Evolutionary conservation across 306 rosid species (phyloP), one percentile per base, ranked within the genome.

Genomic region (Citrullus amarus): DNA sequence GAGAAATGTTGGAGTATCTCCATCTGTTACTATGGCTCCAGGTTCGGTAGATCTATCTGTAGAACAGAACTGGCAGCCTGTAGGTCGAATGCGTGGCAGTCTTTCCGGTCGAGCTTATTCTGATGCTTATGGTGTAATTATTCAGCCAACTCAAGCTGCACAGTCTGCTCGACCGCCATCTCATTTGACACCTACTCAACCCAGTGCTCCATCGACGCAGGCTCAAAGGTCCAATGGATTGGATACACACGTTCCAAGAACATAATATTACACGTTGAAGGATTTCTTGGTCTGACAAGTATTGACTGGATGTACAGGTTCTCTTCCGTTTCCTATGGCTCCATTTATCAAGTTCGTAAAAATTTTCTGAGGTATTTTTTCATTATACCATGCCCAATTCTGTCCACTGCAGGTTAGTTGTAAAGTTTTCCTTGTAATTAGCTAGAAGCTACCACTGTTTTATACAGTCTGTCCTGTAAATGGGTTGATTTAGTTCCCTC

Each of bases 1-100:
- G 79, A 82, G 89, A 60, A 83, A 82, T 16, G 39, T 51, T 17
- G 86, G 87, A 77, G 88, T 56, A 6, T 46, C 69, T 20, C 87
- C 82, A 62, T 46, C 96, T 58, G 85, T 85, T 75, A 65, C 88
- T 55, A 75, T 87, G 79, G 43, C 89, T 15, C 85, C 84, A 30
- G 85, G 80, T 67, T 57, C 50, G 51, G 70, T 63, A 54, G 85
- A 84, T 46, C 25, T 43, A 16, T 82, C 75, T 61, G 55, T 88
- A 12, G 97, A 88, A 62, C 90, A 85, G 77, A 82, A 84, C 51
- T 87, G 93, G 93, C 88, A 75, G 59, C 93, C 97, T 44, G 18
- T 87, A 6, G 84, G 86, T 30, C 86, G 92, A 82, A 92, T 96
- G 99, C 97, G 98, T 25, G 98, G 99, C 70, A 91, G 97, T 83